Conservation (phyloP, 2,329 filamentous ascomycete genomes). For the Ceratocystiopsis sp. region DNA sequence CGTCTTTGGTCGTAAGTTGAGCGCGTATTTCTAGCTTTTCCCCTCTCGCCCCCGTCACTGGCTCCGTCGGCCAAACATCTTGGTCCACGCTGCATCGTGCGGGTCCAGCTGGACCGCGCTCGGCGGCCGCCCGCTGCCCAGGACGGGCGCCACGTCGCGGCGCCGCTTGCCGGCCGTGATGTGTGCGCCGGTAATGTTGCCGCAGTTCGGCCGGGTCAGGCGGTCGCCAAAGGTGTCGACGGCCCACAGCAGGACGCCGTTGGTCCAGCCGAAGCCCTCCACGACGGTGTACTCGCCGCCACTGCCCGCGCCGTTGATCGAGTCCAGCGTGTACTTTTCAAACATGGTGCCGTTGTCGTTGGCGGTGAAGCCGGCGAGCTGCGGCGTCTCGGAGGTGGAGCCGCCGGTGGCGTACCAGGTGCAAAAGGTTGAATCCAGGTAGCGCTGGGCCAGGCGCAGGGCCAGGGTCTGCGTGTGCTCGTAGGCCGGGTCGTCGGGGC, state of each 20-base stretch:
- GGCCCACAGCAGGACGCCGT: slow-evolving; percentile 50
- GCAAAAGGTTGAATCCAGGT: slow-evolving; percentile 51
- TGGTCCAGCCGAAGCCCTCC: slow-evolving; percentile 55
- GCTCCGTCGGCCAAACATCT: slow-evolving; percentile 23
- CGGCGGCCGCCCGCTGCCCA: slow-evolving; percentile 4
- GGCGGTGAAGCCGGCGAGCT: slow-evolving; percentile 27
- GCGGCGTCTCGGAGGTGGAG: slow-evolving; percentile 33
- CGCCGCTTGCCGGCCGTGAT: slow-evolving; percentile 17
- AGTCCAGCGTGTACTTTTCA: slow-evolving; percentile 48
- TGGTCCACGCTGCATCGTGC: slow-evolving; percentile 29
- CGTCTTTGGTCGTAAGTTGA: too few species aligned
- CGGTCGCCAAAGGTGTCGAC: slow-evolving; percentile 42
- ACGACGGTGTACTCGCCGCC: slow-evolving; percentile 55
- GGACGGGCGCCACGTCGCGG: background rate
- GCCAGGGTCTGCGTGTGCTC: slow-evolving; percentile 36
- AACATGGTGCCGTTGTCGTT: slow-evolving; percentile 44
- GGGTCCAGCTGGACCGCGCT: slow-evolving; percentile 28
- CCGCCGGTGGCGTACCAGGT: slow-evolving; percentile 54
- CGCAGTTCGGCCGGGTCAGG: slow-evolving; percentile 38
- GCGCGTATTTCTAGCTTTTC: too few species aligned
- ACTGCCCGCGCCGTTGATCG: slow-evolving; percentile 41
- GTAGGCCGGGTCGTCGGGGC: slow-evolving; percentile 34
- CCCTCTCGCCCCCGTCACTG: background rate
- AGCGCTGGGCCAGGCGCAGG: slow-evolving; percentile 43
- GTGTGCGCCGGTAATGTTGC: slow-evolving; percentile 27